Conservation (phyloP, 2,329 filamentous ascomycete genomes). For the Exophiala sp. region DNA sequence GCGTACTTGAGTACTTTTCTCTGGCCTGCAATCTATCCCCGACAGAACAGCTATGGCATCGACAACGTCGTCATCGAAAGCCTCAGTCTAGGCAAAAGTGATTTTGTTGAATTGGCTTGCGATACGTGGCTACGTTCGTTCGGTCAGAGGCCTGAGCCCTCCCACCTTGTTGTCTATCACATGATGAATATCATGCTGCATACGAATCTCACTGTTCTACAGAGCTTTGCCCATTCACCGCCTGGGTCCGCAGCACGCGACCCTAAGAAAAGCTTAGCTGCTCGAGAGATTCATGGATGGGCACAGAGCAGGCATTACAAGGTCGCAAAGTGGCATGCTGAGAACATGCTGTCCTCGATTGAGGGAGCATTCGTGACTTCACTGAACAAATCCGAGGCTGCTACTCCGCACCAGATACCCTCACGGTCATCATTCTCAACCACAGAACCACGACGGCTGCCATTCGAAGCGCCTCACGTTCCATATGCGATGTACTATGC, state of each 20-base stretch:
- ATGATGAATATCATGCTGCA: conserved; percentile 18
- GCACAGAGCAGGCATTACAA: conserved; percentile 7
- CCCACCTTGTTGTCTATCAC: conserved; percentile 10
- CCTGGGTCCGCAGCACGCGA: conserved; percentile 12
- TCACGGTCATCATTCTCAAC: conserved; percentile 1
- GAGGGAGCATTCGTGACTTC: conserved; percentile 4
- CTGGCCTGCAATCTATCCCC: conserved; percentile 9
- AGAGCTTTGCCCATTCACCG: conserved; percentile 14
- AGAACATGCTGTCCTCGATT: conserved; percentile 9
- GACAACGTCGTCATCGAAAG: conserved; percentile 8
- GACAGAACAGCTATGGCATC: conserved; percentile 10
- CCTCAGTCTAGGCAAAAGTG: conserved; percentile 4
- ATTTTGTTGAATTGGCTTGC: conserved; percentile 12
- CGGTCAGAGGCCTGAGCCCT: background rate
- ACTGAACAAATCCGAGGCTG: background rate
- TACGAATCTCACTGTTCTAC: conserved; percentile 13
- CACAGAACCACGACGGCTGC: conserved; percentile 6
- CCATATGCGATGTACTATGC: conserved; percentile 16
- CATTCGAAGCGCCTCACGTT: conserved; percentile 14
- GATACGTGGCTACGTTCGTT: conserved; percentile 9
- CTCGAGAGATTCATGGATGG: conserved; percentile 9
- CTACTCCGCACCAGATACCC: background rate
- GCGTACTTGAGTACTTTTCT: conserved; percentile 1
- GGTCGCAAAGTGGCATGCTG: conserved; percentile 14
- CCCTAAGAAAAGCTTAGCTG: conserved; percentile 10